Evolutionary conservation across 2,329 filamentous ascomycete genomes (phyloP), one percentile per base, ranked within the genome.

Genomic region (Periconia sp.): DNA sequence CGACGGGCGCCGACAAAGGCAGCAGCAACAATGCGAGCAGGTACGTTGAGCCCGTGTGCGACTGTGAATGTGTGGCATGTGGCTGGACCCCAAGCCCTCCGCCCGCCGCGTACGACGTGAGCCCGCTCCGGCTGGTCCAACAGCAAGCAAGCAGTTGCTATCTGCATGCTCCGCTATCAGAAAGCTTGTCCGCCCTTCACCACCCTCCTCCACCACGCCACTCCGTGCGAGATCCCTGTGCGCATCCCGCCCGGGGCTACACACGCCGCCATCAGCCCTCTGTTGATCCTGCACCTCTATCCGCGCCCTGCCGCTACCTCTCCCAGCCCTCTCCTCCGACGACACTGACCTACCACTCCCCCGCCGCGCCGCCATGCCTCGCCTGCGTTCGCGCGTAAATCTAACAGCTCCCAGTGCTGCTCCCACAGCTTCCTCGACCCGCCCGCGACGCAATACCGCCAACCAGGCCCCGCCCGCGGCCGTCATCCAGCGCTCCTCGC

Each of bases 401-500:
- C 63, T 65, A 46, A 62, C 65, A 55, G 49, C 61, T 50, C 52
- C 59, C 54, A 60, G 62, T 67, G 59, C 63, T 49, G 38, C 69
- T 46, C 49, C 69, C 44, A 63, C 68, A 7, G 57, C 65, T 23
- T 68, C 63, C 24, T 65, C 66, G n/a, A 63, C 66, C 18, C 66
- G 69, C 43, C 61, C 70, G 2, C 59, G 68, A 33, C 68, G 70
- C 48, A 64, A 64, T 33, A 63, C 60, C 19, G 58, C 64, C 34
- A 63, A 64, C 43, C 63, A 63, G 53, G 51, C 64, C 30, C 57
- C 65, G 25, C 58, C 63, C 22, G 54, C 68, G 8, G 66, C 68
- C 35, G 58, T 66, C 34, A 68, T 73, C 40, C 63, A 72, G 54
- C 64, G 65, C 44, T 65, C 63, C 34, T 68, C 71, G 31, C 71